A percentile compares a stretch with the other conserved stretches of the same genome.
Conservation (phyloP, 768 basidiomycete species). For the Boletus rubescentipes region DNA sequence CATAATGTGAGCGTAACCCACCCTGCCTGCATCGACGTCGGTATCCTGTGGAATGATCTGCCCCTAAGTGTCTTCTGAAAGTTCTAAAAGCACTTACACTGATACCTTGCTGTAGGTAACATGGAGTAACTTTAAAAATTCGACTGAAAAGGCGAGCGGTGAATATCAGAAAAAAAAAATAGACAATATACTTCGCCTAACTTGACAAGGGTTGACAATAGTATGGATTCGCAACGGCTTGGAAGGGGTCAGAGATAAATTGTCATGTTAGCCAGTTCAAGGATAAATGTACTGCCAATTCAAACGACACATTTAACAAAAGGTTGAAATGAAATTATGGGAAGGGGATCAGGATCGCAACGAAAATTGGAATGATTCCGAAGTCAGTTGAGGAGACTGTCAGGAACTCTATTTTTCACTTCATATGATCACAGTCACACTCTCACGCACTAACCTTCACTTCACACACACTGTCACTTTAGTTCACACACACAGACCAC, state of each 20-base stretch:
- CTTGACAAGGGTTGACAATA: constrained; percentile 82
- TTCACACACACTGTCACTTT: no score
- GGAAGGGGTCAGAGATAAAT: constrained; percentile 1
- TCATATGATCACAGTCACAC: no score
- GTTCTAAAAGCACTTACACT: constrained; percentile 15
- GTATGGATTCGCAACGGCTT: constrained; percentile 75
- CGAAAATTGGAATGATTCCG: constrained; percentile 62
- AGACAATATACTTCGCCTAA: no score
- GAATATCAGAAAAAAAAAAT: no score
- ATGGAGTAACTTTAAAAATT: constrained; percentile 40
- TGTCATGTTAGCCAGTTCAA: no score
- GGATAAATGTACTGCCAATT: constrained; percentile 55
- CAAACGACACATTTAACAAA: constrained; percentile 56
- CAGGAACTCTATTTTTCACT: no score
- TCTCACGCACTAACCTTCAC: no score
- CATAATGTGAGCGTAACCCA: constrained; percentile 24
- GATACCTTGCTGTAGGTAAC: constrained; percentile 39
- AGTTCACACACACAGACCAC: no score
- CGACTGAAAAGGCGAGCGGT: constrained; percentile 17
- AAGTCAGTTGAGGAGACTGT: constrained; percentile 52
- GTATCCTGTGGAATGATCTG: constrained; percentile 43
- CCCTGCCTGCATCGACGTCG: constrained; percentile 70
- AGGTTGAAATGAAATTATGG: constrained; percentile 52
- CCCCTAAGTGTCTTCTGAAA: neutral
- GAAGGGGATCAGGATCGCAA: constrained; percentile 51